These are phyloP conservation scores for Madurella fahalii DNA, from an alignment of 2,329 filamentous ascomycete genomes.

Conservation along the genomic window DNA sequence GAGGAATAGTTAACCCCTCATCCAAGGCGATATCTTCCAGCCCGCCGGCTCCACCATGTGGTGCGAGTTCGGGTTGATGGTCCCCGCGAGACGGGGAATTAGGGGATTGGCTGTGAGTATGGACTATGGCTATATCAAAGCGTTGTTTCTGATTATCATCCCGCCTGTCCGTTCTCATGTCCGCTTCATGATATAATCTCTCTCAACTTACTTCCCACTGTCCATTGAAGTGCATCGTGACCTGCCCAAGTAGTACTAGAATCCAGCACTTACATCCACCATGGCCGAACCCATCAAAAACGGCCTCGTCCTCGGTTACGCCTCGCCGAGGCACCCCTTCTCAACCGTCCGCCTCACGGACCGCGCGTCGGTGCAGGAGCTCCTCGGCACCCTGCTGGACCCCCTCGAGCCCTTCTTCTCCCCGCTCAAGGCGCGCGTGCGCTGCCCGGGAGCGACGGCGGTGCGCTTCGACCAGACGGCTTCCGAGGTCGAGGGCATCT, in stretches of 20 bases:
- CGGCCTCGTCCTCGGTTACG: conserved; percentile 47
- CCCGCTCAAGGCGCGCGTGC: conserved; percentile 59
- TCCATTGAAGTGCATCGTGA: background rate
- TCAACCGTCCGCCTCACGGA: conserved; percentile 47
- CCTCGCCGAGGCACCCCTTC: conserved; percentile 50
- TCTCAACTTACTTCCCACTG: background rate
- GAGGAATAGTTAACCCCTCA: conserved; percentile 8
- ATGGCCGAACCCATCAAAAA: conserved; percentile 6
- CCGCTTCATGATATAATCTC: too few relatives aligned
- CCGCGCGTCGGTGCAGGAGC: conserved; percentile 55
- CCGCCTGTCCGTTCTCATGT: too few relatives aligned
- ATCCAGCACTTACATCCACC: background rate
- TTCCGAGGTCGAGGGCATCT: conserved; percentile 72
- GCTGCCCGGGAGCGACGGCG: conserved; percentile 64
- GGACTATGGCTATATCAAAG: background rate
- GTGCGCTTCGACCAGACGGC: conserved; percentile 74
- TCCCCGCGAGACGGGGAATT: conserved; percentile 18
- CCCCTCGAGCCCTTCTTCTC: conserved; percentile 71
- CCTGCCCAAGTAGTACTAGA: background rate
- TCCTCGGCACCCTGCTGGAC: conserved; percentile 61
- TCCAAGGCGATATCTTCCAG: conserved; percentile 7
- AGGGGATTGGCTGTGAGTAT: conserved; percentile 12
- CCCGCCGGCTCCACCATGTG: conserved; percentile 8
- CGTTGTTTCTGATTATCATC: too few relatives aligned
- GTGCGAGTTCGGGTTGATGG: conserved; percentile 11